Conservation (phyloP, 805 yeast species). For the Metschnikowia proteae region DNA sequence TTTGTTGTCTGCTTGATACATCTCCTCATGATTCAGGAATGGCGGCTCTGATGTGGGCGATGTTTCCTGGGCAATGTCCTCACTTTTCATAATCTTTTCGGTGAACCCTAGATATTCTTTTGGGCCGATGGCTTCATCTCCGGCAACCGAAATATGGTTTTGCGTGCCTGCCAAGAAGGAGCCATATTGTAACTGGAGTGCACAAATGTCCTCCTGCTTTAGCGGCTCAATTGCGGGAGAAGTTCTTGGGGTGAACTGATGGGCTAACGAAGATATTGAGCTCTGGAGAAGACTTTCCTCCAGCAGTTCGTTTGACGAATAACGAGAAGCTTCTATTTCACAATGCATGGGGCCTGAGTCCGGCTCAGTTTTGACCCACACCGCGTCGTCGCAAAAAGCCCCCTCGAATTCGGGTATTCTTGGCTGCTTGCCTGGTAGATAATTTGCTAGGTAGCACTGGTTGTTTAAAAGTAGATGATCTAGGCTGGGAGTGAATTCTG, state of each 20-base stretch:
- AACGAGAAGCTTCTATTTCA: not conserved
- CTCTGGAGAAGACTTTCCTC: not conserved
- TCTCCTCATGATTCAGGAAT: too few relatives aligned
- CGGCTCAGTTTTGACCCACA: not conserved
- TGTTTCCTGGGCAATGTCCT: not conserved
- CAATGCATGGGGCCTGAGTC: not conserved
- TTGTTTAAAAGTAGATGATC: not conserved
- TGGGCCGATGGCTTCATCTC: not conserved
- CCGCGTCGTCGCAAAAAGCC: not conserved
- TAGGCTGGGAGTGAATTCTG: not conserved
- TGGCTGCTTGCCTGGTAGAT: not conserved
- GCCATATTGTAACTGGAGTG: not conserved
- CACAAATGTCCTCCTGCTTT: not conserved
- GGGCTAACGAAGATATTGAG: not conserved
- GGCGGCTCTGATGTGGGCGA: not conserved
- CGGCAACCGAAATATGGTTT: not conserved
- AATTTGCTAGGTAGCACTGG: not conserved
- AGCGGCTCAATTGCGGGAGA: not conserved
- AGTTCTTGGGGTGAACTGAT: not conserved
- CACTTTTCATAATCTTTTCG: not conserved
- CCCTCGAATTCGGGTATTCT: not conserved
- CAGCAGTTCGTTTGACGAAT: not conserved
- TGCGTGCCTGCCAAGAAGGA: not conserved
- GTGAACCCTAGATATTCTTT: not conserved
- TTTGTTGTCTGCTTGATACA: not conserved